These are phyloP conservation scores for Capsaspora owczarzaki DNA, from an alignment of 78 protist genomes.

Conservation along the genomic window DNA sequence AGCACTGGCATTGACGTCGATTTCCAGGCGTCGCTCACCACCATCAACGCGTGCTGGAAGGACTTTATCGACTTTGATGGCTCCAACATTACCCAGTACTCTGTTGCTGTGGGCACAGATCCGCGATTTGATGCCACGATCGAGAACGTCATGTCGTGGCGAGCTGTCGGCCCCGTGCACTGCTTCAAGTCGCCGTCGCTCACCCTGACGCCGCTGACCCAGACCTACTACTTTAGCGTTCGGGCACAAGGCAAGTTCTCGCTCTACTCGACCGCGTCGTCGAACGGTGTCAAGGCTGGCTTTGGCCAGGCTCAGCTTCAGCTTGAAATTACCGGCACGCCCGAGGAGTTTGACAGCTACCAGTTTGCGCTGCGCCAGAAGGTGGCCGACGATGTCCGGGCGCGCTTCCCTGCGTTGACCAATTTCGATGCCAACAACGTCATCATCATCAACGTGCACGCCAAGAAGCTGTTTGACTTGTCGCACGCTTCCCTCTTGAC, in stretches of 20 bases:
- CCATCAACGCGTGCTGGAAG: neutral
- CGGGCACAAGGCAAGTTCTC: neutral
- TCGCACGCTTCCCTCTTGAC: no score
- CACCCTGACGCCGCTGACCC: neutral
- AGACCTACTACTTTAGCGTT: neutral
- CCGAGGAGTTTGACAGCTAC: neutral
- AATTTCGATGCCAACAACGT: neutral
- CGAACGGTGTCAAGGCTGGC: neutral
- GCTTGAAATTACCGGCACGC: neutral
- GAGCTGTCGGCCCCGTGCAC: neutral
- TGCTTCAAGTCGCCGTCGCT: neutral
- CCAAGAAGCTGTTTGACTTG: neutral
- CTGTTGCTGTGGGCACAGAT: neutral
- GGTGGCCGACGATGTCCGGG: neutral
- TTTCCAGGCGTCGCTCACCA: neutral
- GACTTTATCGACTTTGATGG: neutral
- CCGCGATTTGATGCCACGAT: neutral
- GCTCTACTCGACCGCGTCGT: neutral
- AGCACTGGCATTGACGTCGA: neutral
- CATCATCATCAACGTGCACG: neutral
- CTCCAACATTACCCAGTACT: neutral
- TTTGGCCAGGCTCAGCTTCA: neutral
- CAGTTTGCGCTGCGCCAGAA: neutral
- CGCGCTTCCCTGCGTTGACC: neutral
- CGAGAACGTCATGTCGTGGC: neutral